phyloP scores from a whole-genome alignment of 2,329 filamentous ascomycete genomes.

The Phaeophleospora eucalypticola region DNA sequence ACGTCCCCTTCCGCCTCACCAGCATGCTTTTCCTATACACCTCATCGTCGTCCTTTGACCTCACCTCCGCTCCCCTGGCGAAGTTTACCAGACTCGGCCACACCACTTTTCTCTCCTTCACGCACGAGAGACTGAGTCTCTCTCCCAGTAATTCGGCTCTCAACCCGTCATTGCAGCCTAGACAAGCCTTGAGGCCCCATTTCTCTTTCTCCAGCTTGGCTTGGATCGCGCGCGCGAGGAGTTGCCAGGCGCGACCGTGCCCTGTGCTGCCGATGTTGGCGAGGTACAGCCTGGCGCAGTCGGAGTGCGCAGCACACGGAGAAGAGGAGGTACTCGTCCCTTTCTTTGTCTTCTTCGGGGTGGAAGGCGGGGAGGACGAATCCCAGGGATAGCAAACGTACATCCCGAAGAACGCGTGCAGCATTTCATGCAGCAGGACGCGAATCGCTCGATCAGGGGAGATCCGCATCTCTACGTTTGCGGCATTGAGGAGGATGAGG shows the following conservation, averaged over 20 bases:
- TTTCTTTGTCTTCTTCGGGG: too few relatives aligned
- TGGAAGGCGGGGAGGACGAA: too few relatives aligned
- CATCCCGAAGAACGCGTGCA: neutral
- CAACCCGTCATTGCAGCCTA: neutral
- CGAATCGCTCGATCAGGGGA: neutral
- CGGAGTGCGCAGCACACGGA: conserved; percentile 1
- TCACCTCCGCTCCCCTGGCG: neutral
- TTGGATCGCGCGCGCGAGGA: conserved; percentile 10
- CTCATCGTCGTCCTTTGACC: neutral
- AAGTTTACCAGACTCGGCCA: neutral
- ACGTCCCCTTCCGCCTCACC: too few relatives aligned
- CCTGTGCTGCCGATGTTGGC: conserved; percentile 7
- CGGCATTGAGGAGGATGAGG: neutral
- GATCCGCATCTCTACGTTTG: neutral
- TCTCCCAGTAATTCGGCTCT: neutral
- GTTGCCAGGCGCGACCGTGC: conserved; percentile 16
- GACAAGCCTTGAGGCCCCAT: neutral
- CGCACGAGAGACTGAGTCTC: neutral
- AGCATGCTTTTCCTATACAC: neutral
- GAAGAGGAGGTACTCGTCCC: too few relatives aligned
- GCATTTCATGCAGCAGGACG: conserved; percentile 11
- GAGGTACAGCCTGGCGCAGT: conserved; percentile 7
- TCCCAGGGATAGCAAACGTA: conserved; percentile 16
- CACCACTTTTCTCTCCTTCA: neutral
- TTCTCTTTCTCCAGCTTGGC: neutral